These are phyloP conservation scores for Lobulomyces angularis DNA, from an alignment of 192 early-diverging fungal genomes.

Conservation along the genomic window DNA sequence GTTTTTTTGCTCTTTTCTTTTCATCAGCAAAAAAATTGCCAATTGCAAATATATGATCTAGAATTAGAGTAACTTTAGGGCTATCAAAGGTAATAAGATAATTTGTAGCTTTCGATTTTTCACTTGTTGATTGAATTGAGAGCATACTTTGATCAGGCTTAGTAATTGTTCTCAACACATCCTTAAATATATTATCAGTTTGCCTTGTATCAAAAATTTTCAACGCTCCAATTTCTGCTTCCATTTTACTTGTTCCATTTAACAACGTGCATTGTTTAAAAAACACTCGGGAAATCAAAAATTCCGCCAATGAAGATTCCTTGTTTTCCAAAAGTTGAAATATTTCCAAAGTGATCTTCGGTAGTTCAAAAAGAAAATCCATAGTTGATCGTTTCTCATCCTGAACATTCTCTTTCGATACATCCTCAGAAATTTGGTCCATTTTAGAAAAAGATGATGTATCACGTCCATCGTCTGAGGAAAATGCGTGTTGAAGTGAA, in stretches of 20 bases:
- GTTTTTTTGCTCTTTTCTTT: constrained; percentile 5
- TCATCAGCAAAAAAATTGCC: constrained; percentile 50
- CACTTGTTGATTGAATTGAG: constrained; percentile 15
- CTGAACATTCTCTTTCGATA: constrained; percentile 1
- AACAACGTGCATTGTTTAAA: constrained; percentile 44
- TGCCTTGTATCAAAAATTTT: no score
- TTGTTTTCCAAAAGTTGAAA: constrained; percentile 42
- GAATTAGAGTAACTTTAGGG: constrained; percentile 69
- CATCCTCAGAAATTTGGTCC: constrained; percentile 14
- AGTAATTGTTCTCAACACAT: no score
- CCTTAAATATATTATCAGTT: no score
- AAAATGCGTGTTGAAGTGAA: constrained; percentile 14
- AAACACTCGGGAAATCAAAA: constrained; percentile 30
- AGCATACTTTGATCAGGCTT: constrained; percentile 57
- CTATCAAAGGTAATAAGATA: constrained; percentile 65
- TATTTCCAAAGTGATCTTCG: constrained; percentile 71
- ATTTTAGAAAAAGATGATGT: no score
- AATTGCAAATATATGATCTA: constrained; percentile 76
- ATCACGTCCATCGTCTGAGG: background rate
- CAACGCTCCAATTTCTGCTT: constrained; percentile 55
- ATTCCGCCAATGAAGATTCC: constrained; percentile 30
- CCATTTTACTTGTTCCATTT: constrained; percentile 53
- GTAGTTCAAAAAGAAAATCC: constrained; percentile 49
- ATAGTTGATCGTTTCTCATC: constrained; percentile 14
- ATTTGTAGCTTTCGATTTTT: constrained; percentile 36